Conservation (phyloP, 1,139 yeast species). For the Kluyveromyces marxianus region DNA sequence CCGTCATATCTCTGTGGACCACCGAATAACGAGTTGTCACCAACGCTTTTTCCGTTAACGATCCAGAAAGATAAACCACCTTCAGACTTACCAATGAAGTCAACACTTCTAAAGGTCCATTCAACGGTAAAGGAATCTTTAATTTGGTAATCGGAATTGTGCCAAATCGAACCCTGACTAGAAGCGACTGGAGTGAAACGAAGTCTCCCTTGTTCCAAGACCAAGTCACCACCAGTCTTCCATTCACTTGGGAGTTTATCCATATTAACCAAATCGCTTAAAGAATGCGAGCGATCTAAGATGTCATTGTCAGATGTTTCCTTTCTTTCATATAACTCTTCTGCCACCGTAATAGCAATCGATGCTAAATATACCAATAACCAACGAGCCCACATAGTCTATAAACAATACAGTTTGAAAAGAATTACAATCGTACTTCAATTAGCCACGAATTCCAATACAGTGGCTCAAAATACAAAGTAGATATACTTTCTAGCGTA, state of each 20-base stretch:
- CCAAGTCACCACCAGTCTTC: conserved; percentile 31
- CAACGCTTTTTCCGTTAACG: conserved; percentile 7
- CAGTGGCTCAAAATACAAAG: too few relatives aligned
- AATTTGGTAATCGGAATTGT: conserved; percentile 29
- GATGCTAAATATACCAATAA: not conserved
- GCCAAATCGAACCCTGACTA: conserved; percentile 46
- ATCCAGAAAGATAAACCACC: conserved; percentile 53
- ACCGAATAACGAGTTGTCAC: conserved; percentile 14
- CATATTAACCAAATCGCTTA: conserved; percentile 32
- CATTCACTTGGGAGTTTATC: conserved; percentile 26
- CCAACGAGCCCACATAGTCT: not conserved
- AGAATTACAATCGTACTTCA: too few relatives aligned
- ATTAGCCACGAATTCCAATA: too few relatives aligned
- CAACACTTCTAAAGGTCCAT: conserved; percentile 52
- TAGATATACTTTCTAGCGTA: too few relatives aligned
- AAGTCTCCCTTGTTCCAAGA: conserved; percentile 36
- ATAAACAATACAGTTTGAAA: too few relatives aligned
- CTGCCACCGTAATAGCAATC: not conserved
- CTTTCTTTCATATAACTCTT: not conserved
- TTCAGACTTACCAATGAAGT: conserved; percentile 36
- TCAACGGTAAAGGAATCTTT: conserved; percentile 52
- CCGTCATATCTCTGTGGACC: conserved; percentile 46
- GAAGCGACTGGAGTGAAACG: conserved; percentile 39
- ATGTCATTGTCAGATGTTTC: conserved; percentile 9
- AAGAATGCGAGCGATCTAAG: conserved; percentile 28